Evolutionary conservation across 1,284 basidiomycete genomes (phyloP).

Genomic region (Ustilago vetiveriae): DNA sequence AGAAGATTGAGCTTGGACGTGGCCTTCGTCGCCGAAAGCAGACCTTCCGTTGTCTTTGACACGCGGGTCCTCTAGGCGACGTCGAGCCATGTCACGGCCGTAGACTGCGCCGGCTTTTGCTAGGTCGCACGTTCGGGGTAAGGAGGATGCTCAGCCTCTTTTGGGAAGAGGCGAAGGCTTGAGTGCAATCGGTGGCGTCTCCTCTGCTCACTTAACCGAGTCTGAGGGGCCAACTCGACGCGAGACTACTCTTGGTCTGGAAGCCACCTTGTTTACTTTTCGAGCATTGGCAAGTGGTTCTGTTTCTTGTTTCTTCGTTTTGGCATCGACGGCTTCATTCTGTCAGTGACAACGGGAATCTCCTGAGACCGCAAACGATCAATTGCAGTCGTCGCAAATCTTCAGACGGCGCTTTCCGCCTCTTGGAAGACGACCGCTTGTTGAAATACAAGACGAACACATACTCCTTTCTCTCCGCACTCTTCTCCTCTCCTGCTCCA

Average conservation of each 20-base stretch:
- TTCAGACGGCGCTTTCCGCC: not conserved
- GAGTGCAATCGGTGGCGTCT: slow-evolving; percentile 66
- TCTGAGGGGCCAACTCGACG: slow-evolving; percentile 61
- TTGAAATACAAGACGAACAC: slow-evolving; percentile 31
- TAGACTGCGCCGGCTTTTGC: slow-evolving; percentile 40
- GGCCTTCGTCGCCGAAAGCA: not conserved
- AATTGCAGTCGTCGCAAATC: slow-evolving; percentile 17
- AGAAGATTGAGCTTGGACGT: slow-evolving; percentile 35
- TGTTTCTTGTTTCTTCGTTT: not conserved
- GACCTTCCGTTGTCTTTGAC: not conserved
- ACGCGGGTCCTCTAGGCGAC: not conserved
- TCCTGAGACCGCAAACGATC: slow-evolving; percentile 13
- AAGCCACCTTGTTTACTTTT: slow-evolving; percentile 16
- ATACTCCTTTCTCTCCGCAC: slow-evolving; percentile 3
- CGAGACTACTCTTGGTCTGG: slow-evolving; percentile 65
- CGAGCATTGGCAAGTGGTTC: slow-evolving; percentile 1
- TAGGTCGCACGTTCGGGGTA: slow-evolving; percentile 42
- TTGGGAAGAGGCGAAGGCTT: slow-evolving; percentile 53
- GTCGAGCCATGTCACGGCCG: slow-evolving; percentile 15
- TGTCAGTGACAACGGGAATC: not conserved
- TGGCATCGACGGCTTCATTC: not conserved
- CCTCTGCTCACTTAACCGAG: slow-evolving; percentile 8
- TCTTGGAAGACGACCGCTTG: slow-evolving; percentile 6
- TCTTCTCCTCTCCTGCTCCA: not conserved
- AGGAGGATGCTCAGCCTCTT: slow-evolving; percentile 50